Conservation (phyloP, 768 basidiomycete species). For the Nidula microcarpa region DNA sequence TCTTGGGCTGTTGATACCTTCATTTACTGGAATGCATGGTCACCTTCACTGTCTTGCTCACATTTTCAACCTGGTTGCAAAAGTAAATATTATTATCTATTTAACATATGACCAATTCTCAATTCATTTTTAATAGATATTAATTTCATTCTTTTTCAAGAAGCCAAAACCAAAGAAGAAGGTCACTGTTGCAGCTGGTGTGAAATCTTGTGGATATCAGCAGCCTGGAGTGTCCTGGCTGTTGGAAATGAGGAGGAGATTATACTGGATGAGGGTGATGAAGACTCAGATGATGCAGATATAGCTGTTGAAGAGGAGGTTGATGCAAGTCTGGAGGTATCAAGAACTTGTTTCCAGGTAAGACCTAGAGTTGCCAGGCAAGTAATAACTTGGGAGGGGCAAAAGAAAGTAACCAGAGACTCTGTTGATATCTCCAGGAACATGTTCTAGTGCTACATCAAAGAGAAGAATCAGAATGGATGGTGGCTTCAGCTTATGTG, state of each 20-base stretch:
- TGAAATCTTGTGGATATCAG: neutral
- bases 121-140: slow-evolving; percentile 11
- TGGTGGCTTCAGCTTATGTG: no score
- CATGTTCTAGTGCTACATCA: no score
- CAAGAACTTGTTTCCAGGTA: no score
- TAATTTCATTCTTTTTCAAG: slow-evolving; percentile 21
- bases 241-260: no score
- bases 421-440: no score
- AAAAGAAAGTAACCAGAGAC: no score
- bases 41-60: slow-evolving; percentile 23
- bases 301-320: no score
- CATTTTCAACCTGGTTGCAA: slow-evolving; percentile 27
- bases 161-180: slow-evolving; percentile 11
- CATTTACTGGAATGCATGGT: slow-evolving; percentile 13
- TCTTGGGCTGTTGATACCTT: slow-evolving; percentile 13
- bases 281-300: slow-evolving; percentile 4
- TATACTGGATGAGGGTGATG: no score
- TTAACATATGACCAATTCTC: neutral
- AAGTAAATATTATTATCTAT: slow-evolving; percentile 14
- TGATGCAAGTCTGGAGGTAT: no score
- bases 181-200: neutral
- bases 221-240: neutral
- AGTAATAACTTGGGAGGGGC: no score
- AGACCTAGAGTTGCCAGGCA: no score
- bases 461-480: no score